Conservation (phyloP, 345 rosid genomes). For the Luvunga scandens region DNA sequence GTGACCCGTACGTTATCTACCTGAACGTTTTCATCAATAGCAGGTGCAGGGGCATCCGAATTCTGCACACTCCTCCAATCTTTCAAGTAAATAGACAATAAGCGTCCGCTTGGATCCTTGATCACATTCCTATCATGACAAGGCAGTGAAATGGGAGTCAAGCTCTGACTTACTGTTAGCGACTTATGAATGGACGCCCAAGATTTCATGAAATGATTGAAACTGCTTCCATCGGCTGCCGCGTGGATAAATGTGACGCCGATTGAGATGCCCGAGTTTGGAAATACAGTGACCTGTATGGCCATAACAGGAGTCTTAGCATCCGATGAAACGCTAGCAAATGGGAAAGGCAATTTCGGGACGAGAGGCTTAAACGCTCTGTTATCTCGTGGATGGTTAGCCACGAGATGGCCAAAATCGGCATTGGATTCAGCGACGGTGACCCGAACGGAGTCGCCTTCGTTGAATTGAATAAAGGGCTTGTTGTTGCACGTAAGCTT, state of each 20-base stretch:
- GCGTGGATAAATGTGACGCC: constrained; percentile 24
- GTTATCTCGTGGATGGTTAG: constrained; percentile 26
- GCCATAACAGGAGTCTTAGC: constrained; percentile 17
- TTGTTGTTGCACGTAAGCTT: constrained; percentile 8
- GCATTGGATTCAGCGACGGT: constrained; percentile 29
- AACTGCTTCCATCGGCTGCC: constrained; percentile 31
- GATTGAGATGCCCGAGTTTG: constrained; percentile 36
- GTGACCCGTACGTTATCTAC: constrained; percentile 37
- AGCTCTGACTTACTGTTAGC: not conserved
- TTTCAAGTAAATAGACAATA: constrained; percentile 19
- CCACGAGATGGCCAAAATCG: constrained; percentile 22
- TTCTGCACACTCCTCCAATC: constrained; percentile 19
- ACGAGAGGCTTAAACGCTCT: constrained; percentile 20
- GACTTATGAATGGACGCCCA: constrained; percentile 37
- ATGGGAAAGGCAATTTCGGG: constrained; percentile 25
- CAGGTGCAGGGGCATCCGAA: too few relatives aligned
- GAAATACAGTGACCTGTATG: constrained; percentile 35
- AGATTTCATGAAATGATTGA: constrained; percentile 28
- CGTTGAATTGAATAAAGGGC: constrained; percentile 28
- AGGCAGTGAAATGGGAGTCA: constrained; percentile 11
- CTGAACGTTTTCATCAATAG: constrained; percentile 17
- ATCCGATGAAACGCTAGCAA: not conserved
- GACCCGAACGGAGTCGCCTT: constrained; percentile 31
- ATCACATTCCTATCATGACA: constrained; percentile 23
- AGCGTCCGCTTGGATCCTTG: constrained; percentile 29